phyloP scores from a whole-genome alignment of 2,329 filamentous ascomycete species.

The Ophiocordyceps camponoti-saundersi region DNA sequence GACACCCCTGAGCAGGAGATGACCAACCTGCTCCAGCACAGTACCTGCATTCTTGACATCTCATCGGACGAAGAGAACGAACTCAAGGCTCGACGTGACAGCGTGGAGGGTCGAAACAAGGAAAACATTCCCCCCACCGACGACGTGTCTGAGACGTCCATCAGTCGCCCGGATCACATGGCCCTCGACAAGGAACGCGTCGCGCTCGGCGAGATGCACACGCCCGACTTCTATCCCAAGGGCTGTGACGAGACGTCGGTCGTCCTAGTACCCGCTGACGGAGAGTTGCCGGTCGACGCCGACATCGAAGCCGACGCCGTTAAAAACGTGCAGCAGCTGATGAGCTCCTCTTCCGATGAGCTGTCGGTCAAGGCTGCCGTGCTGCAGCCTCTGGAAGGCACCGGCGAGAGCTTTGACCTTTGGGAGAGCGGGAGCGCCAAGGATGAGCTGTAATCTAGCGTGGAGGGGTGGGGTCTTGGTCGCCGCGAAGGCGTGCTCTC shows the following conservation, averaged over 20 bases:
- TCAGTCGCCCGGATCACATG: conserved; percentile 32
- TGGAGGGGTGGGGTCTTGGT: no score
- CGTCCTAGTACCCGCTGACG: conserved; percentile 45
- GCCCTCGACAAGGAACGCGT: conserved; percentile 45
- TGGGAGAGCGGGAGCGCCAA: conserved; percentile 55
- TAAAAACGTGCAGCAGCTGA: conserved; percentile 18
- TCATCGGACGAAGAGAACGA: conserved; percentile 69
- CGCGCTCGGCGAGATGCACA: conserved; percentile 50
- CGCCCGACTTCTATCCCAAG: conserved; percentile 48
- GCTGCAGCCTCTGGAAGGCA: conserved; percentile 38
- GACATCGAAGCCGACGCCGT: conserved; percentile 2
- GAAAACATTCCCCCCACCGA: conserved; percentile 75
- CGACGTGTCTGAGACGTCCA: conserved; percentile 42
- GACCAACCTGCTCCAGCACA: conserved; percentile 84
- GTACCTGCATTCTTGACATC: conserved; percentile 73
- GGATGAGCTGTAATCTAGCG: conserved; percentile 29
- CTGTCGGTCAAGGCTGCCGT: conserved; percentile 26
- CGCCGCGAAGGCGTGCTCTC: no score
- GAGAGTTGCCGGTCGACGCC: conserved; percentile 13
- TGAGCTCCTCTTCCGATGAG: conserved; percentile 15
- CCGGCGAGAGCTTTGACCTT: conserved; percentile 45
- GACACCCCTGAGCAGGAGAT: conserved; percentile 82
- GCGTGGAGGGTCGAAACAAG: conserved; percentile 56
- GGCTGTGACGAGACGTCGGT: conserved; percentile 47
- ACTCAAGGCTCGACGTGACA: conserved; percentile 31